Evolutionary conservation across 1,284 basidiomycete species (phyloP), one percentile per base, ranked within the genome.

Genomic region (Irpex sp.): DNA sequence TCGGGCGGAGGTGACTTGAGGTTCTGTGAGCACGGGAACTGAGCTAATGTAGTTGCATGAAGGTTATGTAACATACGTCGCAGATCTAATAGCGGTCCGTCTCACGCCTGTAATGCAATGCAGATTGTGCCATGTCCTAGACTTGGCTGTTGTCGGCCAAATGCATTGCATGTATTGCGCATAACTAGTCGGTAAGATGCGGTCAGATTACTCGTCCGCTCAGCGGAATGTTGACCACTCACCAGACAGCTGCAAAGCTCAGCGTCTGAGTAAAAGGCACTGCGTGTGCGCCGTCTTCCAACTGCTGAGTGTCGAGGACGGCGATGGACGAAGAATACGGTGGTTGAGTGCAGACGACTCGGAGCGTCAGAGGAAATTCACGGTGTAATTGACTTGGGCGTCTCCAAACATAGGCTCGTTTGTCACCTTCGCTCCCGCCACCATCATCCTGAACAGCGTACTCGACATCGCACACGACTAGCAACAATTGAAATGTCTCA

Each of bases 161-260:
- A 75, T 79, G 79, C 85, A 86, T 87, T 77, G 85, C 86, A 88
- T 87, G 81, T 78, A 81, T 75, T 73, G 78, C 71, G 81, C 82
- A 85, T 85, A 71, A 77, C 83, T 4, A 34, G 26, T 55, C 49
- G 49, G 17, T 17, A n/a, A 60, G 31, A 61, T 48, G 19, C 31
- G n/a, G 54, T 26, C 59, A 54, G 38, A 31, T 38, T 38, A 36
- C 34, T 17, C 21, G 17, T n/a, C 40, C 59, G 56, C 61, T 26
- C 26, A 26, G 26, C 26, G 26, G 49, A 49, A 37, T 21, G 8
- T 51, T 51, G 19, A 21, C 7, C 3, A 51, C 62, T 19, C 36
- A 64, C 62, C 62, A 64, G 55, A 62, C 54, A 54, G 31, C 37
- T 49, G 36, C 38, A 31, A 11, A 59, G 54, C 54, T 36, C 54